phyloP scores from a whole-genome alignment of 129 eudicot species.

The Centrapalus pauciflorus region DNA sequence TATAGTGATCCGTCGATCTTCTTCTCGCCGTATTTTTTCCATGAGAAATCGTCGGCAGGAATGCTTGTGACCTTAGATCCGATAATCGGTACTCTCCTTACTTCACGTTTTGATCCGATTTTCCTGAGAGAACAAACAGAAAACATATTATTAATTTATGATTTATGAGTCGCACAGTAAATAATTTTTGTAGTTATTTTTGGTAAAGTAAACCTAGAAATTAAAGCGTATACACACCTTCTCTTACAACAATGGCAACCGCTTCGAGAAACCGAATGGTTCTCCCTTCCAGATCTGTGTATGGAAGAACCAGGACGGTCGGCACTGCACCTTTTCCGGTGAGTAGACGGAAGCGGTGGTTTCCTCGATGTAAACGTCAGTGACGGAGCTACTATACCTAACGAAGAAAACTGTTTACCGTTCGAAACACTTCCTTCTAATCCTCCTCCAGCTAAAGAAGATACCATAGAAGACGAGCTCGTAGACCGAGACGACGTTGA shows the following conservation, averaged over 20 bases:
- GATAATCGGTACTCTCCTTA: slow-evolving; percentile 41
- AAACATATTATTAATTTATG: neutral
- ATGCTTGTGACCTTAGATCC: slow-evolving; percentile 71
- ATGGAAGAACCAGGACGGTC: slow-evolving; percentile 22
- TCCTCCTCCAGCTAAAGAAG: slow-evolving; percentile 42
- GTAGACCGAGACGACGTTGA: slow-evolving; percentile 37
- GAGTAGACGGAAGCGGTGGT: slow-evolving; percentile 58
- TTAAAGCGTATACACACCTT: slow-evolving; percentile 39
- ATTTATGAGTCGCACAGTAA: slow-evolving; percentile 13
- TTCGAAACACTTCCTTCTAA: slow-evolving; percentile 55
- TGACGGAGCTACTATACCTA: slow-evolving; percentile 34
- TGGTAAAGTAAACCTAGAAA: slow-evolving; percentile 15
- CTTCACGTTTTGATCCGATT: slow-evolving; percentile 36
- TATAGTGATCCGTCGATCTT: slow-evolving; percentile 59
- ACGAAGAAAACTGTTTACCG: slow-evolving; percentile 39
- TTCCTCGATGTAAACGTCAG: slow-evolving; percentile 44
- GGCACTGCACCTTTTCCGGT: slow-evolving; percentile 47
- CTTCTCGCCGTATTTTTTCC: slow-evolving; percentile 87
- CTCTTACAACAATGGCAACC: slow-evolving; percentile 59
- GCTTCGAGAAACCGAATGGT: slow-evolving; percentile 13
- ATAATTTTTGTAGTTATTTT: neutral
- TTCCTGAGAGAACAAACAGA: slow-evolving; percentile 31
- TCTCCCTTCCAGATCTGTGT: slow-evolving; percentile 19
- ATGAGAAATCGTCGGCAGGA: slow-evolving; percentile 72
- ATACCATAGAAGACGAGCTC: slow-evolving; percentile 49